Evolutionary conservation across 2,329 filamentous ascomycete genomes (phyloP), one percentile per base, ranked within the genome.

Genomic region (Fusarium lateritium): DNA sequence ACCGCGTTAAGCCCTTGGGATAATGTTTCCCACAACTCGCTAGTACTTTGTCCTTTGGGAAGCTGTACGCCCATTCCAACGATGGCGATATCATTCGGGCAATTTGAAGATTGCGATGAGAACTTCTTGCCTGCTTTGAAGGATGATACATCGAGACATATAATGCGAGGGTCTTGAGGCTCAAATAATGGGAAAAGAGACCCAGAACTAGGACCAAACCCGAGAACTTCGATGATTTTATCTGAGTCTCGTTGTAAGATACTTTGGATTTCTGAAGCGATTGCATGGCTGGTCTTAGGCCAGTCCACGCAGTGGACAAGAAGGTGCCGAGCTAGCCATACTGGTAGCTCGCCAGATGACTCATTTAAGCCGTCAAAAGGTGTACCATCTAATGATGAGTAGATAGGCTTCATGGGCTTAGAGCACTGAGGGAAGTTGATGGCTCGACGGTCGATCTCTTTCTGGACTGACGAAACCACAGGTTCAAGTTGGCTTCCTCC

Each of bases 31-130:
- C 53, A 56, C 13, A 56, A 3, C 19, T 42, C 8, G 14, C 21
- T 24, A 7, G 53, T 28, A 1, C 9, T 26, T 19, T 36, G 6
- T 3, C 53, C 53, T 5, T 42, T 26, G 21, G 53, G 53, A 13
- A 56, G 44, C 5, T 56, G 22, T 5, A 21, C 28, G 17, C 53
- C 42, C 53, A 56, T 56, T 4, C 53, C 53, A 5, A 56, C 44
- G 24, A 56, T 50, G 19, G 43, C 53, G 6, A 56, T 56, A 17
- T 50, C 53, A 13, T 56, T 33, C 5, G 36, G 13, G 7, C 17
- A 17, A 6, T 5, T 14, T 17, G 33, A 45, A 17, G n/a, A 9
- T 6, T 31, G 31, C 6, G 7, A 5, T 28, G 31, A 3, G 7
- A 5, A 11, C 8, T 15, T 15, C 6, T 13, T 22, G 9, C n/a